Evolutionary conservation across 306 rosid genomes (phyloP).

Genomic region (Pueraria montana): DNA sequence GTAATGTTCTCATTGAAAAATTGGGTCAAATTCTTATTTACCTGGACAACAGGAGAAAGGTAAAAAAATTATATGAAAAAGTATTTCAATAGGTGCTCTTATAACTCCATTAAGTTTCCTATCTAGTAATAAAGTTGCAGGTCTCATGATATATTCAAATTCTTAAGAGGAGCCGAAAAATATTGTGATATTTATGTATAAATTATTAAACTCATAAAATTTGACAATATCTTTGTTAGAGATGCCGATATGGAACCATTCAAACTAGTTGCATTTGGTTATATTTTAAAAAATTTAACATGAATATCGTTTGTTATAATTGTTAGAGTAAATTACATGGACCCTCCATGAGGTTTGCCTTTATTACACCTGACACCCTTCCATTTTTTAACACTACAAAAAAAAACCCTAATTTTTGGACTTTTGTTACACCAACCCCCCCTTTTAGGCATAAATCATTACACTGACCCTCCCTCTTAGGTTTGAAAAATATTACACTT

Average conservation of each 20-base stretch:
- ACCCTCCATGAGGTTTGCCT: no score
- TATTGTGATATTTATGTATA: conserved; percentile 27
- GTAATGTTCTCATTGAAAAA: conserved; percentile 34
- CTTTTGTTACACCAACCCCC: no score
- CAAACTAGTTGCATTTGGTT: conserved; percentile 38
- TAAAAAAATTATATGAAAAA: not conserved
- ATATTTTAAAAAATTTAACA: not conserved
- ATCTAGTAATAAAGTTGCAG: conserved; percentile 12
- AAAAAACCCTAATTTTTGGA: no score
- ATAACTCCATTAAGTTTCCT: conserved; percentile 24
- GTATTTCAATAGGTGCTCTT: conserved; percentile 11
- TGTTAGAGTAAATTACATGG: no score
- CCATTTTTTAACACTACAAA: no score
- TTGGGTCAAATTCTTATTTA: conserved; percentile 30
- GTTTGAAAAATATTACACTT: no score
- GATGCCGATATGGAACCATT: conserved; percentile 1
- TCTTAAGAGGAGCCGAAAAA: conserved; percentile 13
- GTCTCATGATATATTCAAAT: conserved; percentile 29
- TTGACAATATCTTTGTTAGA: conserved; percentile 19
- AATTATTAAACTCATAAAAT: not conserved
- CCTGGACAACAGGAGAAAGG: conserved; percentile 24
- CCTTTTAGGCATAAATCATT: no score
- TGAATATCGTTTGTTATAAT: conserved; percentile 1
- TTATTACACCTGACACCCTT: no score
- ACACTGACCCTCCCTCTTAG: no score